Evolutionary conservation across 495 filamentous ascomycete species (phyloP).

Genomic region (Xylaria scruposa): DNA sequence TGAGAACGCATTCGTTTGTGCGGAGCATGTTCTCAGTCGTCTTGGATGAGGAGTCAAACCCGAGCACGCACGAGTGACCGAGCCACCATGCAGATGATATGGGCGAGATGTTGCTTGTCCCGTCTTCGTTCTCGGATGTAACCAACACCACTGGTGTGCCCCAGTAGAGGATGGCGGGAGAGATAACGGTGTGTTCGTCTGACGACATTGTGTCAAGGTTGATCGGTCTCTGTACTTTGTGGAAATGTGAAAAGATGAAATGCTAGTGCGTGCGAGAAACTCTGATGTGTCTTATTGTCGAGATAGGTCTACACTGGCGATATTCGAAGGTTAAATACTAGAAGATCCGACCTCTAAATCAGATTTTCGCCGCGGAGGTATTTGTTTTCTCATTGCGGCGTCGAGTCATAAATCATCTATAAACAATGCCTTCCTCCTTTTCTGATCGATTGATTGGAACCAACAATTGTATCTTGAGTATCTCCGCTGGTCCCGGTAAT

Average conservation of each 20-base stretch:
- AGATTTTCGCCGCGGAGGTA: constrained; percentile 29
- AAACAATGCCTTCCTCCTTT: constrained; percentile 19
- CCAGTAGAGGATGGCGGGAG: constrained; percentile 56
- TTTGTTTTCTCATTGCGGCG: constrained; percentile 21
- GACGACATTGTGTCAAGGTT: constrained; percentile 27
- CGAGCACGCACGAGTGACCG: constrained; percentile 53
- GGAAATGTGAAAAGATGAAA: background rate
- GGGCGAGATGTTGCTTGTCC: constrained; percentile 49
- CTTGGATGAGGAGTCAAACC: constrained; percentile 46
- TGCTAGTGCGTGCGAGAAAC: constrained; percentile 4
- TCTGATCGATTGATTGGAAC: background rate
- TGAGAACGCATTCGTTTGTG: constrained; percentile 53
- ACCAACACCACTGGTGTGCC: constrained; percentile 54
- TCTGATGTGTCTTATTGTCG: constrained; percentile 20
- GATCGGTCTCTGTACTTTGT: background rate
- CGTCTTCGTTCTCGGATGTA: constrained; percentile 52
- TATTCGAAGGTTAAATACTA: constrained; percentile 27
- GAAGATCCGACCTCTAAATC: constrained; percentile 2
- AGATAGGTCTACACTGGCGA: constrained; percentile 21
- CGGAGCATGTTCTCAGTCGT: constrained; percentile 52
- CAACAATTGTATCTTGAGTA: background rate
- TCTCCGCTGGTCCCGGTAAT: background rate
- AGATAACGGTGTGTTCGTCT: constrained; percentile 44
- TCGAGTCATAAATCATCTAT: constrained; percentile 25
- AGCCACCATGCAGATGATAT: constrained; percentile 59